A percentile compares a stretch with the other conserved stretches of the same genome.
phyloP scores from a whole-genome alignment of 805 yeast genomes.

The Lachancea cidri region DNA sequence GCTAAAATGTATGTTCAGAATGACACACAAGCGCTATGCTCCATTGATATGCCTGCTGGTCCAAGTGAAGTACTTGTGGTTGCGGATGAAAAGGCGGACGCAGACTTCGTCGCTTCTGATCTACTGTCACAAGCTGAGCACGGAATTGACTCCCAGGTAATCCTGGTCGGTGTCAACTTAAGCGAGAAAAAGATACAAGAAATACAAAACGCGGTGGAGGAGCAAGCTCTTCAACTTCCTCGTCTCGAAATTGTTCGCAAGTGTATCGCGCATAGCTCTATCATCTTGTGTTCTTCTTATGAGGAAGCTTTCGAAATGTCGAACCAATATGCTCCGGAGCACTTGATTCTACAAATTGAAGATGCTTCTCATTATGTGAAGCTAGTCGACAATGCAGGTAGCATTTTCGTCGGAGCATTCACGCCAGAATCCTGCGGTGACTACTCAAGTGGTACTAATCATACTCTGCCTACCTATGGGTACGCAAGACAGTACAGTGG shows the following conservation, averaged over 20 bases:
- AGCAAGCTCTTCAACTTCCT: conserved; percentile 79
- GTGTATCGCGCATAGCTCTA: conserved; percentile 88
- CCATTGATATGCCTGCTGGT: conserved; percentile 99
- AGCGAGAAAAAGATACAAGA: conserved; percentile 52
- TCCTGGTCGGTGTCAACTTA: conserved; percentile 77
- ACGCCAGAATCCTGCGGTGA: conserved; percentile 99
- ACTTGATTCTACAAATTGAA: conserved; percentile 84
- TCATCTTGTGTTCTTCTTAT: conserved; percentile 59
- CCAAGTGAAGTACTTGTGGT: conserved; percentile 97
- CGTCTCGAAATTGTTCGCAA: conserved; percentile 90
- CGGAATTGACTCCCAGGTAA: conserved; percentile 97
- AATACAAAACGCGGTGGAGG: conserved; percentile 77
- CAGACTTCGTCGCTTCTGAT: conserved; percentile 96
- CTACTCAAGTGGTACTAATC: conserved; percentile 97
- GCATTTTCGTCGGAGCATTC: conserved; percentile 92
- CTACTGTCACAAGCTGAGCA: conserved; percentile 97
- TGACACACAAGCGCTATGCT: conserved; percentile 90
- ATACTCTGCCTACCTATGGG: conserved; percentile 97
- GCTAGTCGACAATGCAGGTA: conserved; percentile 86
- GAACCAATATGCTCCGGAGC: conserved; percentile 95
- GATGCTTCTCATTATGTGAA: conserved; percentile 69
- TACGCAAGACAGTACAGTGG: conserved; percentile 97
- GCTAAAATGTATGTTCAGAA: conserved; percentile 97
- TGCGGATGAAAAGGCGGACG: conserved; percentile 83
- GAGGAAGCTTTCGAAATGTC: conserved; percentile 84